Evolutionary conservation across 768 basidiomycete species (phyloP).

Genomic region (Floccularia luteovirens): DNA sequence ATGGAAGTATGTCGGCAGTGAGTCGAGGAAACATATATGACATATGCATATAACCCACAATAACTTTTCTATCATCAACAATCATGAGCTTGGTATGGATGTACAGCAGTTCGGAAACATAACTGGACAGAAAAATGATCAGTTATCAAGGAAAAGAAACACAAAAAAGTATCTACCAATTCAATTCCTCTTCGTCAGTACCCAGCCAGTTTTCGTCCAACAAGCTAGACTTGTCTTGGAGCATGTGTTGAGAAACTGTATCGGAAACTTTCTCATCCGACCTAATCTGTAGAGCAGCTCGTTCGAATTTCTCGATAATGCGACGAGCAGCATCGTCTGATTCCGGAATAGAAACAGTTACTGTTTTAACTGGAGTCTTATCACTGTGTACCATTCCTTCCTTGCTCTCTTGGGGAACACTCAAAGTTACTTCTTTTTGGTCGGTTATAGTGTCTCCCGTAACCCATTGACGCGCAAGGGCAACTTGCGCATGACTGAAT

Average conservation of each 20-base stretch:
- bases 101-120: slow-evolving; percentile 74
- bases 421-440: slow-evolving; percentile 51
- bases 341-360: slow-evolving; percentile 61
- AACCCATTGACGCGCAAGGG: slow-evolving; percentile 72
- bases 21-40: background rate
- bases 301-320: slow-evolving; percentile 67
- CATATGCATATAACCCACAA: slow-evolving; percentile 41
- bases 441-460: slow-evolving; percentile 33
- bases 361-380: slow-evolving; percentile 41
- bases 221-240: slow-evolving; percentile 54
- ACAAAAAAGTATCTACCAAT: slow-evolving; percentile 46
- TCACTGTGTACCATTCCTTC: slow-evolving; percentile 44
- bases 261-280: slow-evolving; percentile 62
- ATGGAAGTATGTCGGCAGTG: background rate
- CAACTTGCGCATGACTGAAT: slow-evolving; percentile 84
- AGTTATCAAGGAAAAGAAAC: slow-evolving; percentile 3
- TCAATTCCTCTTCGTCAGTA: slow-evolving; percentile 72
- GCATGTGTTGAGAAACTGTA: slow-evolving; percentile 74
- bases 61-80: slow-evolving; percentile 85
- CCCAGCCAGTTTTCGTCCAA: slow-evolving; percentile 83
- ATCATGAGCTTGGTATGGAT: slow-evolving; percentile 93
- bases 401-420: slow-evolving; percentile 40
- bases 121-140: slow-evolving; percentile 32
- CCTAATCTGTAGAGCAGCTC: slow-evolving; percentile 46
- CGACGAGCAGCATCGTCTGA: slow-evolving; percentile 59